Evolutionary conservation across 768 basidiomycete genomes (phyloP).

Genomic region (Naematelia aurantialba): DNA sequence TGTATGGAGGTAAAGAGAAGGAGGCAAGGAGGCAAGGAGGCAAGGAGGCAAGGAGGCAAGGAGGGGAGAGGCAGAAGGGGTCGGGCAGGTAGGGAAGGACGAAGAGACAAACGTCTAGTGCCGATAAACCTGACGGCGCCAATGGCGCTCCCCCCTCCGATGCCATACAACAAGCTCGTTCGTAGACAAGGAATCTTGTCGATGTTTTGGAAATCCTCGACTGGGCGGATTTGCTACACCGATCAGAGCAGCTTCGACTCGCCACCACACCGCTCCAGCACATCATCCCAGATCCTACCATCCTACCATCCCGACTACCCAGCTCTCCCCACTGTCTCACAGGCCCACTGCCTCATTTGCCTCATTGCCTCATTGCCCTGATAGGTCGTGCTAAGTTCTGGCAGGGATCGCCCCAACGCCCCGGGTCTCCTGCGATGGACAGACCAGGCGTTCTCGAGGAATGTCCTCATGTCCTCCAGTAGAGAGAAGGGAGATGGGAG

Average conservation of each 20-base stretch:
- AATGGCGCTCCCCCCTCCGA: constrained; percentile 43
- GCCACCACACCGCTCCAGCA: neutral
- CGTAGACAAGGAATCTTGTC: constrained; percentile 46
- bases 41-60: too few species aligned
- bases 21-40: neutral
- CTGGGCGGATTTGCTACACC: constrained; percentile 28
- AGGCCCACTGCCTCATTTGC: too few species aligned
- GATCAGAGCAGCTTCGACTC: neutral
- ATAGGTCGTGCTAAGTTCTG: too few species aligned
- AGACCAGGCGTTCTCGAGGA: too few species aligned
- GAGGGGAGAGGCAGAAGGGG: too few species aligned
- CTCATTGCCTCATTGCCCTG: too few species aligned
- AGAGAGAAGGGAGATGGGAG: neutral
- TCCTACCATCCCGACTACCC: too few species aligned
- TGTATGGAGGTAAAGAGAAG: neutral
- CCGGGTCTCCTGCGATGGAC: too few species aligned
- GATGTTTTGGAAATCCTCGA: constrained; percentile 42
- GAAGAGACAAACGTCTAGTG: constrained; percentile 32
- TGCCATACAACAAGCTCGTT: constrained; percentile 45
- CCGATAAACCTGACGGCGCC: constrained; percentile 43
- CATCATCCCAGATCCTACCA: neutral
- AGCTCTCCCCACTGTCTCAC: too few species aligned
- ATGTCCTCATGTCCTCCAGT: neutral
- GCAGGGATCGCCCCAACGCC: too few species aligned
- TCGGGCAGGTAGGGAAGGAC: constrained; percentile 2